These are phyloP conservation scores for Auriscalpium orientale DNA, from an alignment of 768 basidiomycete genomes.

Conservation along the genomic window DNA sequence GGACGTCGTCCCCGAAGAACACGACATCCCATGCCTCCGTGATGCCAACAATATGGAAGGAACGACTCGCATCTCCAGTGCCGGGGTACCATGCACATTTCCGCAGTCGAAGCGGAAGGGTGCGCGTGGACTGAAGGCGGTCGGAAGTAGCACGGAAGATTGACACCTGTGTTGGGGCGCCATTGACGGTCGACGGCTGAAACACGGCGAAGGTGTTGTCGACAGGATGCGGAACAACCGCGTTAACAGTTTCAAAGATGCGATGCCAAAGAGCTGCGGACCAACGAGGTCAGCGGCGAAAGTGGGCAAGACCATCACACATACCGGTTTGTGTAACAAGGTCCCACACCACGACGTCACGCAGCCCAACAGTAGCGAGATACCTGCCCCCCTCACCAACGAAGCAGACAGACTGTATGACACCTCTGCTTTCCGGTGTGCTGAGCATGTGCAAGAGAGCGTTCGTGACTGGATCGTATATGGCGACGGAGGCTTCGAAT, in stretches of 20 bases:
- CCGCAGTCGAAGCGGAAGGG: slow-evolving; percentile 58
- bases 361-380: slow-evolving; percentile 44
- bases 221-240: slow-evolving; percentile 46
- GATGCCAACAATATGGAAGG: slow-evolving; percentile 61
- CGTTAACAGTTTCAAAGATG: slow-evolving; percentile 25
- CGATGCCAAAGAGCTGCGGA: no score
- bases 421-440: slow-evolving; percentile 44
- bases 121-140: slow-evolving; percentile 33
- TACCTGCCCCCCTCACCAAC: slow-evolving; percentile 67
- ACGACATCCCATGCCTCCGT: slow-evolving; percentile 59
- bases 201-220: slow-evolving; percentile 57
- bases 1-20: slow-evolving; percentile 55
- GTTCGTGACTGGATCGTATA: slow-evolving; percentile 69
- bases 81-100: slow-evolving; percentile 34
- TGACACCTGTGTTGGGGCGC: slow-evolving; percentile 33
- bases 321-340: slow-evolving; percentile 53
- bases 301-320: slow-evolving; percentile 14
- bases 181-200: slow-evolving; percentile 15
- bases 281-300: no score
- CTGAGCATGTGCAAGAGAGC: slow-evolving; percentile 48
- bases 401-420: slow-evolving; percentile 46
- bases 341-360: slow-evolving; percentile 65
- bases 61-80: slow-evolving; percentile 24
- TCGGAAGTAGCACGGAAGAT: slow-evolving; percentile 43
- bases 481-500: slow-evolving; percentile 53